phyloP scores from a whole-genome alignment of 2,329 filamentous ascomycete species.

The Tolypocladium pustulatum region DNA sequence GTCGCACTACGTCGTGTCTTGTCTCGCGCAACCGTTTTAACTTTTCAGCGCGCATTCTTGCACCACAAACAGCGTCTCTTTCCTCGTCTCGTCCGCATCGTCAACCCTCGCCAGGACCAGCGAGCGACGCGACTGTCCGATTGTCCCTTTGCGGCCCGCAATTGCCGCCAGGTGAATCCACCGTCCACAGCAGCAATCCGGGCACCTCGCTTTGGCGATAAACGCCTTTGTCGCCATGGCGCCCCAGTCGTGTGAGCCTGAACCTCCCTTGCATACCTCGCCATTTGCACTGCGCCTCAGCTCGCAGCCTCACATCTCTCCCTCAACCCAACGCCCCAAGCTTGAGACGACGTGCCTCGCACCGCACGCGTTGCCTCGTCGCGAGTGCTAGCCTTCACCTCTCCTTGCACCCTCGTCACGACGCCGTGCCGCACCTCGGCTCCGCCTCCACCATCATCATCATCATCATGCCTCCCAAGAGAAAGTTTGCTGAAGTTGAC shows the following conservation, averaged over 20 bases:
- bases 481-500: conserved; percentile 26
- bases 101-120: background rate
- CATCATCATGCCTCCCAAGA: conserved; percentile 24
- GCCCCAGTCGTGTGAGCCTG: conserved; percentile 16
- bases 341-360: background rate
- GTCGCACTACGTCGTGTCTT: conserved; percentile 4
- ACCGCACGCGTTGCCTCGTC: background rate
- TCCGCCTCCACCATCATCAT: too few species aligned
- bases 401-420: background rate
- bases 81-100: background rate
- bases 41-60: background rate
- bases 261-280: conserved; percentile 6
- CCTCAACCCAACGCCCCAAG: background rate
- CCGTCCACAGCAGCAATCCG: background rate
- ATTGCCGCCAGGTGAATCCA: background rate
- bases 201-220: background rate
- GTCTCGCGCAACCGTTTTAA: background rate
- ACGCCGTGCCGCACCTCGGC: background rate
- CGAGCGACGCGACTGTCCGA: background rate
- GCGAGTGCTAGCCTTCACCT: background rate
- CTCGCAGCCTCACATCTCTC: background rate
- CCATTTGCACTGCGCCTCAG: background rate
- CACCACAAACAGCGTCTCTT: background rate
- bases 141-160: background rate
- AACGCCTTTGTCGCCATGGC: conserved; percentile 12